Evolutionary conservation across 495 filamentous ascomycete genomes (phyloP), one percentile per base, ranked within the genome.

Genomic region (Hapsidospora chrysogenum): DNA sequence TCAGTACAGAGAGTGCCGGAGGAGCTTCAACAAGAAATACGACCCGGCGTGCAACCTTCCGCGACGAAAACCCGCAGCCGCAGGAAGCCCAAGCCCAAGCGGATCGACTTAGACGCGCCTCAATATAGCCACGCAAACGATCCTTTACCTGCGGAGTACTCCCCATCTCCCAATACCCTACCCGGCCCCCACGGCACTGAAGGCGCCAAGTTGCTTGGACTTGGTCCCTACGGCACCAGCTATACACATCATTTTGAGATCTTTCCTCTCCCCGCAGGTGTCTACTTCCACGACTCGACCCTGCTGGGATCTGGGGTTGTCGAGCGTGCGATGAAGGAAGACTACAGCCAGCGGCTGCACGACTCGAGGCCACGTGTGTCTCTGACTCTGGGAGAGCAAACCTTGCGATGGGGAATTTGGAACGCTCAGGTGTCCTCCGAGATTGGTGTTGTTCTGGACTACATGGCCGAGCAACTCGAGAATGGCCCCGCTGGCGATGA

Each of bases 221-320:
- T 83, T 4, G 70, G 62, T 2, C 65, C 65, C 1, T 70, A 64
- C 44, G 74, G 76, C 17, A 64, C 76, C 8, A 59, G 61, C 16
- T 94, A 92, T 46, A 68, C 80, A 1, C 61, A 75, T 9, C 72
- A 81, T 42, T 94, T 95, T 40, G 77, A 80, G 34, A 52, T 85
- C 19, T 61, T 58, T 27, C 76, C 83, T 17, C 55, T 92, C 17
- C 63, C 60, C 29, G 37, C 52, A 9, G 81, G 78, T 0, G 76
- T 75, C 1, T 89, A 66, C 51, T 89, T 92, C 44, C 81, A 86
- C 44, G 60, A 76, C 43, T 66, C 54, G 32, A 85, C 84, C 9
- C 66, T 92, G 33, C 63, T 92, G 33, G 85, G 85, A 11, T 76
- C 72, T 44, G 81, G 79, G 0, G 64, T 69, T 16, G 63, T 92